Conservation (phyloP, 768 basidiomycete genomes). For the Podaxis sp. region DNA sequence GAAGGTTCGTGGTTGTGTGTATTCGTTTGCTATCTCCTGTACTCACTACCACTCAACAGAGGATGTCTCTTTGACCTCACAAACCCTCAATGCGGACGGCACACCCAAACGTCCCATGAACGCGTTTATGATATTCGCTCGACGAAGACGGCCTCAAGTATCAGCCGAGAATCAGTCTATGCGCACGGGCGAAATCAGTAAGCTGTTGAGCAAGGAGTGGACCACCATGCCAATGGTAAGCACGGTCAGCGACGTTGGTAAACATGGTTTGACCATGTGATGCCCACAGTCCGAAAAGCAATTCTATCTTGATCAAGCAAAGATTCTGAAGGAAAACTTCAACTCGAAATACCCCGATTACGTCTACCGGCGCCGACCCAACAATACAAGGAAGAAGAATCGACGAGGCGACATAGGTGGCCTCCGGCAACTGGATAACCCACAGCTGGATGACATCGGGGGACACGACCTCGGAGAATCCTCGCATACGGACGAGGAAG, state of each 20-base stretch:
- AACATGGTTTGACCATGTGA: constrained; percentile 11
- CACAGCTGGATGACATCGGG: constrained; percentile 25
- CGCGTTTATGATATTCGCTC: constrained; percentile 92
- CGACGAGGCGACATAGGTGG: constrained; percentile 13
- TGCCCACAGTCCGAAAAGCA: constrained; percentile 69
- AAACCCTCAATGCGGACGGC: constrained; percentile 83
- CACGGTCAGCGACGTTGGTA: constrained; percentile 19
- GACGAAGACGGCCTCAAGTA: constrained; percentile 79
- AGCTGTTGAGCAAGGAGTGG: constrained; percentile 87
- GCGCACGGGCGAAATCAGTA: constrained; percentile 89
- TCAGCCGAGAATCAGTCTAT: constrained; percentile 85
- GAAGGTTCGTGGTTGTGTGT: constrained; percentile 40
- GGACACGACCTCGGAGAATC: constrained; percentile 34
- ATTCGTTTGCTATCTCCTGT: constrained; percentile 12
- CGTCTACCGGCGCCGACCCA: constrained; percentile 84
- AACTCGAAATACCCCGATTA: constrained; percentile 88
- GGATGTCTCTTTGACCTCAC: constrained; percentile 58
- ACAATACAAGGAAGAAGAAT: constrained; percentile 61
- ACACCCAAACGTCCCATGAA: constrained; percentile 93
- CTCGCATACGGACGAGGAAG: constrained; percentile 37
- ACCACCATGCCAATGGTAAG: constrained; percentile 73
- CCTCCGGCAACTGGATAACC: constrained; percentile 25
- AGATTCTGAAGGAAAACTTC: constrained; percentile 82
- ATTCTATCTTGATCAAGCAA: constrained; percentile 86
- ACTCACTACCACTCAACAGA: constrained; percentile 27